Evolutionary conservation across 805 yeast genomes (phyloP).

Genomic region (Barnettozyma pratensis): DNA sequence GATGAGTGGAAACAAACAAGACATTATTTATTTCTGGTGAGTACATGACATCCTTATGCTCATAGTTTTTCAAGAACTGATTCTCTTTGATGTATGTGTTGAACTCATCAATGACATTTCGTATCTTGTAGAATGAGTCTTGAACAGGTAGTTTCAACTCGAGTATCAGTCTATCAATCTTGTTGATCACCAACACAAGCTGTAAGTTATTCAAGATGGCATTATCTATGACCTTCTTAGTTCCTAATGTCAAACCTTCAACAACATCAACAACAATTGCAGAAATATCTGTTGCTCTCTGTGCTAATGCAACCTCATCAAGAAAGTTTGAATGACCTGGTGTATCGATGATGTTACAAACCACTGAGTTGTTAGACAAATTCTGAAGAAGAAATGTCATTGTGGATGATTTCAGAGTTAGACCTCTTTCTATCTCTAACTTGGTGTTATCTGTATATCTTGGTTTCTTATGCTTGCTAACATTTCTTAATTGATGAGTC

Average conservation of each 20-base stretch:
- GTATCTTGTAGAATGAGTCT: constrained; percentile 68
- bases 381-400: constrained; percentile 56
- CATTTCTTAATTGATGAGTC: constrained; percentile 47
- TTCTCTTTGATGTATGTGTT: constrained; percentile 44
- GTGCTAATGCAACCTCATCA: constrained; percentile 63
- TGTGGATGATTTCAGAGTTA: constrained; percentile 60
- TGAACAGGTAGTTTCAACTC: constrained; percentile 72
- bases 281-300: constrained; percentile 58
- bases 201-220: constrained; percentile 47
- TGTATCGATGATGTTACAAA: constrained; percentile 67
- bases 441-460: constrained; percentile 69
- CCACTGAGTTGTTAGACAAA: constrained; percentile 46
- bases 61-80: constrained; percentile 23
- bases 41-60: constrained; percentile 20
- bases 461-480: constrained; percentile 63
- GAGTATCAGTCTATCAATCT: constrained; percentile 77
- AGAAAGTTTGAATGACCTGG: constrained; percentile 90
- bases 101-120: constrained; percentile 55
- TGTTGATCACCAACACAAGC: constrained; percentile 63
- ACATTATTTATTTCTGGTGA: constrained; percentile 68
- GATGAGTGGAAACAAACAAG: constrained; percentile 64
- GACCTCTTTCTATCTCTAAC: constrained; percentile 65
- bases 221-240: constrained; percentile 47
- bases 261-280: constrained; percentile 75
- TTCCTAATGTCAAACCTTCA: constrained; percentile 69